Evolutionary conservation across 768 basidiomycete genomes (phyloP).

Genomic region (Megacollybia marginata): DNA sequence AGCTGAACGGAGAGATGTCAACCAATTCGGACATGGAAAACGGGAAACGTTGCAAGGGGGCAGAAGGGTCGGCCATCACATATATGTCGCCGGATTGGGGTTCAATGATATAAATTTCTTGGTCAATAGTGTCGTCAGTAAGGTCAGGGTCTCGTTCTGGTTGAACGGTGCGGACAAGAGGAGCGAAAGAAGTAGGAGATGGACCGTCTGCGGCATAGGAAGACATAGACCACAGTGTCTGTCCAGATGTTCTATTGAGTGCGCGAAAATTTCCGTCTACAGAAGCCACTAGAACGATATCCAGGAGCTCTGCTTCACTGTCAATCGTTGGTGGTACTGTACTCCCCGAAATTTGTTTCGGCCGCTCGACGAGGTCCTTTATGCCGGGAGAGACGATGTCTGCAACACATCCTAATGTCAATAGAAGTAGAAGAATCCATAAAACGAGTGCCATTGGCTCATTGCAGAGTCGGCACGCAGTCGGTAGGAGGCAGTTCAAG

Average conservation of each 20-base stretch:
- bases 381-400: not conserved
- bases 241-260: constrained; percentile 79
- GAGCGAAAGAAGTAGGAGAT: constrained; percentile 49
- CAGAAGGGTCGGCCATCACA: constrained; percentile 62
- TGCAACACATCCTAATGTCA: not conserved
- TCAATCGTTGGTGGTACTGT: not conserved
- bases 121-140: constrained; percentile 42
- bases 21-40: constrained; percentile 91
- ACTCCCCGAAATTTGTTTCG: not conserved
- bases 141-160: constrained; percentile 49
- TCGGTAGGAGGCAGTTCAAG: not conserved
- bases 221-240: constrained; percentile 83
- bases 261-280: constrained; percentile 96
- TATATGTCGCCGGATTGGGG: constrained; percentile 94
- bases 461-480: not conserved
- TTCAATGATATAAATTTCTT: constrained; percentile 89
- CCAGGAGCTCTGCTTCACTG: constrained; percentile 58
- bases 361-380: constrained; percentile 19
- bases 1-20: constrained; percentile 80
- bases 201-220: constrained; percentile 37
- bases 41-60: constrained; percentile 79
- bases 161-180: constrained; percentile 70
- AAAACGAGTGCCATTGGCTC: not conserved
- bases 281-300: constrained; percentile 84
- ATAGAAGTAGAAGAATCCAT: not conserved